Evolutionary conservation across 495 filamentous ascomycete genomes (phyloP).

Genomic region (Trichocladium antarcticum): DNA sequence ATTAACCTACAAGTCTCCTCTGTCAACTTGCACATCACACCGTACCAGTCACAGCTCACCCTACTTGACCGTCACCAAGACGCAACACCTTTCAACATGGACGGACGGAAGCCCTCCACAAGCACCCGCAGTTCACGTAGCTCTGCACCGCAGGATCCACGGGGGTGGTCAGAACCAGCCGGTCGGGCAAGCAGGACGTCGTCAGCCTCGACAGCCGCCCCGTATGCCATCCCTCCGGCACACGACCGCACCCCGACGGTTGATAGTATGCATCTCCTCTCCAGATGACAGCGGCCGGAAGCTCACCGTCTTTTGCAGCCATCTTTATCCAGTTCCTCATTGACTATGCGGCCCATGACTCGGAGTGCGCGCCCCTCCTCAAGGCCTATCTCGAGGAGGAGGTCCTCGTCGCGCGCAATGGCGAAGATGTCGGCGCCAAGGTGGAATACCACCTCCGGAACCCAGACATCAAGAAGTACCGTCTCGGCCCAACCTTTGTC

Average conservation of each 20-base stretch:
- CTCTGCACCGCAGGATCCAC: too few species aligned
- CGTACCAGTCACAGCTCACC: too few species aligned
- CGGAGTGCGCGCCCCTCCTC: constrained; percentile 9
- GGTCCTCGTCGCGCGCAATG: neutral
- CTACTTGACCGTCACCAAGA: too few species aligned
- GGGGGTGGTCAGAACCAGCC: too few species aligned
- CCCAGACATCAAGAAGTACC: neutral
- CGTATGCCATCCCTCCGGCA: too few species aligned
- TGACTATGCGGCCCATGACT: constrained; percentile 5
- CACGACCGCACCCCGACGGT: too few species aligned
- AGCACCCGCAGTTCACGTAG: neutral
- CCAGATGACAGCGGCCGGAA: neutral
- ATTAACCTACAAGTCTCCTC: neutral
- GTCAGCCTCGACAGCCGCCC: too few species aligned
- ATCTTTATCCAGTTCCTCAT: constrained; percentile 6
- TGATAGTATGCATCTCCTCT: neutral
- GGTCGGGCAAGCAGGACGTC: too few species aligned
- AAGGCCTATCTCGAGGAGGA: constrained; percentile 4
- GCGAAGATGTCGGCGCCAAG: neutral
- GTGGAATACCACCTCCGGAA: constrained; percentile 2
- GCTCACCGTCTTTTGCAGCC: neutral
- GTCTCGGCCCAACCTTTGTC: constrained; percentile 1
- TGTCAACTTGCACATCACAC: neutral
- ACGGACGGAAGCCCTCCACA: too few species aligned
- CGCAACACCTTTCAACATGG: too few species aligned